Conservation (phyloP, 2,329 filamentous ascomycete species). For the Xylaria digitata region DNA sequence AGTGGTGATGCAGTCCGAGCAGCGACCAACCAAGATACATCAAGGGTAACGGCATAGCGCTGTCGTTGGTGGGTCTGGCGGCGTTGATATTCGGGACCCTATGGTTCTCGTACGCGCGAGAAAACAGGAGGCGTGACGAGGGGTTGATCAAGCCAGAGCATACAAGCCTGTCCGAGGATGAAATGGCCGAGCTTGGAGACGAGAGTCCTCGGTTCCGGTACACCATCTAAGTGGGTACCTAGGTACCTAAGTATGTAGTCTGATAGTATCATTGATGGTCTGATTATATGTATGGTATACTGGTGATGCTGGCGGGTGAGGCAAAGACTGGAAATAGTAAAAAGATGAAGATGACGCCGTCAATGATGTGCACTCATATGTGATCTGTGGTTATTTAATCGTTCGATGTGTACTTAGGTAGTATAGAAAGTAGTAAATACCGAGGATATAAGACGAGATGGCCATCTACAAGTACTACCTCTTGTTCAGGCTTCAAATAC, state of each 20-base stretch:
- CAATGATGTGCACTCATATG: no score
- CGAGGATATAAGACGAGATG: no score
- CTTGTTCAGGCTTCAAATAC: no score
- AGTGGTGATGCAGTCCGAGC: slow-evolving; percentile 51
- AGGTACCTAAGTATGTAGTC: no score
- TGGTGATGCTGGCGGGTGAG: no score
- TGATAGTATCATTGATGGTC: no score
- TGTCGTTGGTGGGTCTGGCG: slow-evolving; percentile 67
- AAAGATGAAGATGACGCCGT: slow-evolving; percentile 30
- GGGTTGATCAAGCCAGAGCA: slow-evolving; percentile 56
- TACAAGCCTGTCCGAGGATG: slow-evolving; percentile 57
- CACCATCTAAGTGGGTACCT: slow-evolving; percentile 49
- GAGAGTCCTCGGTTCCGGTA: slow-evolving; percentile 64
- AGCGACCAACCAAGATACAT: slow-evolving; percentile 67
- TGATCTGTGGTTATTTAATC: no score
- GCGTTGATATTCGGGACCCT: slow-evolving; percentile 64
- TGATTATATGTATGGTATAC: no score
- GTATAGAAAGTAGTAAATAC: not conserved
- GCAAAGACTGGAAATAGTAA: no score
- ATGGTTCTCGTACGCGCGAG: slow-evolving; percentile 62
- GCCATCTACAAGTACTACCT: no score
- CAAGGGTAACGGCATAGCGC: slow-evolving; percentile 70
- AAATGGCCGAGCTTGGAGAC: slow-evolving; percentile 63
- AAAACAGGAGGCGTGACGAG: slow-evolving; percentile 60
- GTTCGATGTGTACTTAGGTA: not conserved